phyloP scores from a whole-genome alignment of 148 eudicot genomes.

The Mesembryanthemum crystallinum region DNA sequence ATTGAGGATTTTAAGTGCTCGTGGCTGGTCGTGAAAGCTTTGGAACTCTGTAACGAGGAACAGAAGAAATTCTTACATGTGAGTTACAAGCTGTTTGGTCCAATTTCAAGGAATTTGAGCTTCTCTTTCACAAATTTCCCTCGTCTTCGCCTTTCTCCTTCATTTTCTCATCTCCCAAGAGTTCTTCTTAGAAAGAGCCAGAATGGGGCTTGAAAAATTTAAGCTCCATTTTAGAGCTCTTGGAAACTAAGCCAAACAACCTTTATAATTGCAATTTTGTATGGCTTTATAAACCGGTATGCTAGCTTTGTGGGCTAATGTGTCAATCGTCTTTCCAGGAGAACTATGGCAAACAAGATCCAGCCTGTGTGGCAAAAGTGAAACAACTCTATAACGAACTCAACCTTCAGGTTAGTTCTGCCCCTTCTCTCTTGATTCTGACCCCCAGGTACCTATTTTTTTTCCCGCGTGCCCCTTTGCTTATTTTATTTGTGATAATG shows the following conservation, averaged over 20 bases:
- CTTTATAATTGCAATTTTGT: background rate
- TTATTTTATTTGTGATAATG: background rate
- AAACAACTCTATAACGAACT: slow-evolving; percentile 68
- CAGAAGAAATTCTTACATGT: slow-evolving; percentile 64
- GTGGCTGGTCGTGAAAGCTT: slow-evolving; percentile 85
- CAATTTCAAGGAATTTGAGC: background rate
- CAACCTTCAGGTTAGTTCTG: slow-evolving; percentile 55
- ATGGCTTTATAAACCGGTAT: background rate
- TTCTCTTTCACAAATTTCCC: background rate
- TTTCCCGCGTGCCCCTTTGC: background rate
- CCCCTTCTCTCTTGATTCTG: background rate
- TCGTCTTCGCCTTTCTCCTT: no score
- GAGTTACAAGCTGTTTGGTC: slow-evolving; percentile 21
- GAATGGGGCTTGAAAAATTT: no score
- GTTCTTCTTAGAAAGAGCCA: background rate
- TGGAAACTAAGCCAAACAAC: no score
- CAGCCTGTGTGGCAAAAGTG: slow-evolving; percentile 69
- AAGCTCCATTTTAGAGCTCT: no score
- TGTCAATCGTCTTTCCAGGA: slow-evolving; percentile 44
- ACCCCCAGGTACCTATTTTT: background rate
- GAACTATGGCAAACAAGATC: slow-evolving; percentile 78
- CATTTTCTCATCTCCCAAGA: no score
- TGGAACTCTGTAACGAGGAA: slow-evolving; percentile 62
- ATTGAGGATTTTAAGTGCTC: slow-evolving; percentile 87
- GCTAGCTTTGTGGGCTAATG: slow-evolving; percentile 4